Conservation (phyloP, 441 rosid genomes). For the Croton laevigatus region DNA sequence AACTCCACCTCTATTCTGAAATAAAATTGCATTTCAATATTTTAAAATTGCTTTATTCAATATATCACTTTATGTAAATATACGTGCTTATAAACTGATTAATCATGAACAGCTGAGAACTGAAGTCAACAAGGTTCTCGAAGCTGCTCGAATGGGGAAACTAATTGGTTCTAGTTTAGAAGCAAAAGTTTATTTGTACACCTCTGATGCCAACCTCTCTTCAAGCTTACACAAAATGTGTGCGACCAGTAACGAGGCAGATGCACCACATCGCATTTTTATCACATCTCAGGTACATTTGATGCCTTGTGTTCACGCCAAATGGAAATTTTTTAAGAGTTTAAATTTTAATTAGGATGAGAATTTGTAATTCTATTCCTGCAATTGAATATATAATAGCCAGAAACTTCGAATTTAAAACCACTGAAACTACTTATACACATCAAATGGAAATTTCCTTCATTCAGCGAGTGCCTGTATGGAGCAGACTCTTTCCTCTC, state of each 20-base stretch:
- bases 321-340: too few relatives aligned
- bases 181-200: slow-evolving; percentile 73
- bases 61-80: background rate
- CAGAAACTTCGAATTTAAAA: background rate
- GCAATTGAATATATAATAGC: background rate
- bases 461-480: too few relatives aligned
- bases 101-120: slow-evolving; percentile 65
- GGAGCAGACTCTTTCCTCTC: background rate
- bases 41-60: background rate
- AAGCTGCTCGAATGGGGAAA: slow-evolving; percentile 77
- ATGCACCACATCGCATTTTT: slow-evolving; percentile 73
- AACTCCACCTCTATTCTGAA: background rate
- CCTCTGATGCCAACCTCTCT: slow-evolving; percentile 53
- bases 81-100: slow-evolving; percentile 15
- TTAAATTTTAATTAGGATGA: background rate
- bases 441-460: background rate
- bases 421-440: background rate
- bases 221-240: slow-evolving; percentile 53
- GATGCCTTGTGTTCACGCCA: slow-evolving; percentile 7
- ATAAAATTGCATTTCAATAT: background rate
- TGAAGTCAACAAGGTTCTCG: slow-evolving; percentile 92
- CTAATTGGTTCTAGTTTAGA: slow-evolving; percentile 93
- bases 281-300: slow-evolving; percentile 77
- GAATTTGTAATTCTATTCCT: background rate
- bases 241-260: slow-evolving; percentile 64